Percentiles rank a stretch among this genome's conserved stretches.
Evolutionary conservation across 75 land plant genomes (phyloP).

Genomic region (Isoetes taiwanensis): DNA sequence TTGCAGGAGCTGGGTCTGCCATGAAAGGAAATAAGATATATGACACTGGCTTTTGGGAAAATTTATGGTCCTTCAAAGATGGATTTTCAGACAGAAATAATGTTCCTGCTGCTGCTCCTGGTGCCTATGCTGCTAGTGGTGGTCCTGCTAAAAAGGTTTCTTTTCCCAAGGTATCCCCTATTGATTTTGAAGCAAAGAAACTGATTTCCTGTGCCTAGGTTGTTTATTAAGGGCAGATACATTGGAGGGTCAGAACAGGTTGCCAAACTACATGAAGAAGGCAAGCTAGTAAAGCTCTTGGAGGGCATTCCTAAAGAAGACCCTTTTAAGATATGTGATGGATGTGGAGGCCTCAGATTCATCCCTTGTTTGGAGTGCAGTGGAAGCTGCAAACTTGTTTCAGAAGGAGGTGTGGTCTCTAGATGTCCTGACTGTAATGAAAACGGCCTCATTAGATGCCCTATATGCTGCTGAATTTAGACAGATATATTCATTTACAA

Average conservation of each 20-base stretch:
- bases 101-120: too few relatives aligned
- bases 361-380: conserved; percentile 4
- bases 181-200: too few relatives aligned
- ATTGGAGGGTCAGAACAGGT: neutral
- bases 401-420: neutral
- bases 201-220: conserved; percentile 9
- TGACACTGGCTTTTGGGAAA: too few relatives aligned
- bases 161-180: too few relatives aligned
- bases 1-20: too few relatives aligned
- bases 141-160: too few relatives aligned
- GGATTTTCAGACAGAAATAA: too few relatives aligned
- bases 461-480: too few relatives aligned
- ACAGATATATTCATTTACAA: too few relatives aligned
- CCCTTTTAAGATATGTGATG: neutral
- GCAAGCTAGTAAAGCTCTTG: neutral
- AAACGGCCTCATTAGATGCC: conserved; percentile 23
- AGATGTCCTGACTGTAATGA: conserved; percentile 29
- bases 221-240: conserved; percentile 4
- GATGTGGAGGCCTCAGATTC: conserved; percentile 3
- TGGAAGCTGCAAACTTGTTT: neutral
- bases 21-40: too few relatives aligned
- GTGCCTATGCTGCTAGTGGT: too few relatives aligned
- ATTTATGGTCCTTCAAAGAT: too few relatives aligned
- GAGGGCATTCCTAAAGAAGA: neutral
- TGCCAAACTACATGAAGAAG: neutral